These are phyloP conservation scores for Chaetomium strumarium DNA, from an alignment of 2,329 filamentous ascomycete genomes.

Conservation along the genomic window DNA sequence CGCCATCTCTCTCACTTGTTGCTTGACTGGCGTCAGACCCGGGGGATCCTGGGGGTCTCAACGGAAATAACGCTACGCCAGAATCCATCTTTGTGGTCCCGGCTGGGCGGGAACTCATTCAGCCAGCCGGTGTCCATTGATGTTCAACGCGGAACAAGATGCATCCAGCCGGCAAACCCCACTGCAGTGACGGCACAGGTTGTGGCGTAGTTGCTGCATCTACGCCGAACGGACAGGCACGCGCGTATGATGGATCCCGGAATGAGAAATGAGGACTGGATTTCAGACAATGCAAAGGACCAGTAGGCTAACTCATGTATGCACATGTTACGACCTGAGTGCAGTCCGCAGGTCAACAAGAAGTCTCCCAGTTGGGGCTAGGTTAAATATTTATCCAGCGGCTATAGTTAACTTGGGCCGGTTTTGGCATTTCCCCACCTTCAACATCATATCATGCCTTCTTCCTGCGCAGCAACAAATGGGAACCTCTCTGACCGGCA, in stretches of 20 bases:
- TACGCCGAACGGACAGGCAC: too few relatives aligned
- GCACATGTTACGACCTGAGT: too few relatives aligned
- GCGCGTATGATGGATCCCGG: neutral
- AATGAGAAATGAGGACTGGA: neutral
- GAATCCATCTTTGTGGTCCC: neutral
- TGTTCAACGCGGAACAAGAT: constrained; percentile 4
- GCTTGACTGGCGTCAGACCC: neutral
- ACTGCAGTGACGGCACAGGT: neutral
- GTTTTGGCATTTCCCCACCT: neutral
- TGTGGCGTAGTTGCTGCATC: neutral
- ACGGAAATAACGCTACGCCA: neutral
- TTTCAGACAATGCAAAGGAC: too few relatives aligned
- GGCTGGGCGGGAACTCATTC: neutral
- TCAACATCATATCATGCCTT: neutral
- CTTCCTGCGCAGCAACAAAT: neutral
- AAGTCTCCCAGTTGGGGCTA: neutral
- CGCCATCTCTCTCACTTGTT: neutral
- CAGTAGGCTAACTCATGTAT: too few relatives aligned
- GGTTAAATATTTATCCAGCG: constrained; percentile 9
- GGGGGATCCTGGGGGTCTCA: neutral
- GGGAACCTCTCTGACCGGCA: neutral
- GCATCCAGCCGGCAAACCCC: constrained; percentile 1
- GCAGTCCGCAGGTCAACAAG: too few relatives aligned
- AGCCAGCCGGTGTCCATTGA: neutral
- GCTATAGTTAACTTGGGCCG: neutral